Evolutionary conservation across 129 eudicot species (phyloP).

Genomic region (Escallonia herrerae): DNA sequence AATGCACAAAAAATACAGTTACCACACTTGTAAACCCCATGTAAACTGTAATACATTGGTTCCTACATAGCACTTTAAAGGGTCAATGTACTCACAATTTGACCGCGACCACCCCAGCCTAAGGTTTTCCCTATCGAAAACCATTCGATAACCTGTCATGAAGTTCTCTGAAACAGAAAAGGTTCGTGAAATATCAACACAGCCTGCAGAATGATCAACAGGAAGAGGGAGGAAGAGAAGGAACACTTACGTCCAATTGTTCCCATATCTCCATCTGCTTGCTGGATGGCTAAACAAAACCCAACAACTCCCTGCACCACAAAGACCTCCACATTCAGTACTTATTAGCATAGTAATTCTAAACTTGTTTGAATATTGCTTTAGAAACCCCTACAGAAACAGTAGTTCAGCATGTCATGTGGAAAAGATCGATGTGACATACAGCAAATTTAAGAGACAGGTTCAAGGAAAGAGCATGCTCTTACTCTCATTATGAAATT

Average conservation of each 20-base stretch:
- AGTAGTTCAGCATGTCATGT: too few species aligned
- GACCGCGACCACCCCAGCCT: slow-evolving; percentile 93
- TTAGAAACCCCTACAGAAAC: too few species aligned
- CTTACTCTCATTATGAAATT: too few species aligned
- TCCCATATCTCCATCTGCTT: slow-evolving; percentile 46
- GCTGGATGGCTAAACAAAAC: slow-evolving; percentile 81
- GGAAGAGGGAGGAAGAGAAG: not conserved
- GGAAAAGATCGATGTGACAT: too few species aligned
- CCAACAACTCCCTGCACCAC: slow-evolving; percentile 69
- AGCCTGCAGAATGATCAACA: not conserved
- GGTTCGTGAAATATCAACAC: not conserved
- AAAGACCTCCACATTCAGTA: not conserved
- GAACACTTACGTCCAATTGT: slow-evolving; percentile 81
- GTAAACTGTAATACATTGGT: not conserved
- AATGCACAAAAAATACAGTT: too few species aligned
- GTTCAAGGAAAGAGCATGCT: too few species aligned
- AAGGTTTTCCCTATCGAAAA: slow-evolving; percentile 80
- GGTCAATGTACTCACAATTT: slow-evolving; percentile 62
- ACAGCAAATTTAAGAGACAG: too few species aligned
- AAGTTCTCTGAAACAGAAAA: slow-evolving; percentile 68
- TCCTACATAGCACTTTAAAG: not conserved
- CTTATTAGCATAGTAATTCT: too few species aligned
- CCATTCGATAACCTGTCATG: slow-evolving; percentile 92
- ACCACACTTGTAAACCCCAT: too few species aligned
- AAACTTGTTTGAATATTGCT: too few species aligned